Evolutionary conservation across 495 filamentous ascomycete genomes (phyloP), one percentile per base, ranked within the genome.

Genomic region (Sphaerosporella brunnea): DNA sequence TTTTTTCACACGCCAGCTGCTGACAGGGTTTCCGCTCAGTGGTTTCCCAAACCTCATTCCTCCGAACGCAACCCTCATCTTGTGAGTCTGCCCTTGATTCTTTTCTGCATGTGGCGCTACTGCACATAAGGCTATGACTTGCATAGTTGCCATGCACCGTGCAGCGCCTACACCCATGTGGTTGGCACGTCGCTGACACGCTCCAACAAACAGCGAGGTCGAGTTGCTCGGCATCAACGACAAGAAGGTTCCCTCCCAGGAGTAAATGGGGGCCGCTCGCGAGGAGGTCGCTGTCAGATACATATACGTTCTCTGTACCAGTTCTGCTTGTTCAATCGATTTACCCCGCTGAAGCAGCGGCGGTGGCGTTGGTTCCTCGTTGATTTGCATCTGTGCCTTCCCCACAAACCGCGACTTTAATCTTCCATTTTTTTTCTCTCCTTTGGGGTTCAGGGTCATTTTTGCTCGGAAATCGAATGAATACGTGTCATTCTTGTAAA

Each of bases 31-130:
- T 32, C 13, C 28, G 28, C 37, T 55, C 50, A 67, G 64, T 19
- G 66, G 66, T 36, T 69, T 69, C 53, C 58, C 67, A 21, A 59
- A 58, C 19, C 49, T 60, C 43, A 69, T 69, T 36, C 66, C 66
- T 7, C 53, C 66, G 3, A 53, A 59, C 38, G 37, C 67, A n/a
- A 64, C 55, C 20, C 55, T 69, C 5, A 25, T 67, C 41, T 69
- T 69, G 66, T 69, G 55, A 63, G 66, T 51, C 10, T 15, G 20
- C 10, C 23, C 32, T 23, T 24, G 32, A 7, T 36, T 11, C 25
- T 34, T 30, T 24, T 30, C 42, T 11, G 36, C 20, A 15, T 15
- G 15, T n/a, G 44, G 51, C 28, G 11, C 51, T 40, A 43, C 26
- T 8, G 40, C 21, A 16, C 46, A 35, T 21, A 23, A 28, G 28